Conservation (phyloP, 306 rosid genomes). For the Citrullus amarus region DNA sequence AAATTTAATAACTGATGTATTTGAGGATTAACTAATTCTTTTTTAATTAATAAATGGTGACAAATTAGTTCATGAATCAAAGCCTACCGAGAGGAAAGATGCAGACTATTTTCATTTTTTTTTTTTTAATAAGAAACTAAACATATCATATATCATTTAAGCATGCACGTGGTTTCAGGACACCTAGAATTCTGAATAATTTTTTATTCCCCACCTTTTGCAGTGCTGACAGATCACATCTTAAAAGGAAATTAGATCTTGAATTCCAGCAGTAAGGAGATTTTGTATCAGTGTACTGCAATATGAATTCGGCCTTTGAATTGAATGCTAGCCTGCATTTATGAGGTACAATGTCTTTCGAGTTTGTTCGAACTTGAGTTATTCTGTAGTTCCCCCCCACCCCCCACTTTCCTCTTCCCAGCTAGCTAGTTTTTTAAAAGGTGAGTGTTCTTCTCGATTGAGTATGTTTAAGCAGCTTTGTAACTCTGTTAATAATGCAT, state of each 20-base stretch:
- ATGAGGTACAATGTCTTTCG: neutral
- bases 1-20: neutral
- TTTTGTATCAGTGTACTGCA: constrained; percentile 14
- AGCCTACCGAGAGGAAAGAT: neutral
- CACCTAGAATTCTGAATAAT: constrained; percentile 3
- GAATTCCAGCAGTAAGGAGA: constrained; percentile 60
- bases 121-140: neutral
- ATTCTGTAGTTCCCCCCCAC: neutral
- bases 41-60: neutral
- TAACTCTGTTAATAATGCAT: neutral
- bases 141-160: neutral
- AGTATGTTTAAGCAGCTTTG: neutral
- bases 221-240: constrained; percentile 91
- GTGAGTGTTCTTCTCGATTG: neutral
- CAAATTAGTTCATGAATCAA: neutral
- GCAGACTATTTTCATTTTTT: neutral
- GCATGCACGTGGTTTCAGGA: neutral
- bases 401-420: neutral
- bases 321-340: neutral
- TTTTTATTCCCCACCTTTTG: neutral
- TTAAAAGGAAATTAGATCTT: constrained; percentile 85
- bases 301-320: neutral
- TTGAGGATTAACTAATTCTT: neutral
- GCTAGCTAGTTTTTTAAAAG: neutral
- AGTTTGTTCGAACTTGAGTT: neutral